Conservation (phyloP, 805 yeast genomes). For the Kazachstania taianensis region DNA sequence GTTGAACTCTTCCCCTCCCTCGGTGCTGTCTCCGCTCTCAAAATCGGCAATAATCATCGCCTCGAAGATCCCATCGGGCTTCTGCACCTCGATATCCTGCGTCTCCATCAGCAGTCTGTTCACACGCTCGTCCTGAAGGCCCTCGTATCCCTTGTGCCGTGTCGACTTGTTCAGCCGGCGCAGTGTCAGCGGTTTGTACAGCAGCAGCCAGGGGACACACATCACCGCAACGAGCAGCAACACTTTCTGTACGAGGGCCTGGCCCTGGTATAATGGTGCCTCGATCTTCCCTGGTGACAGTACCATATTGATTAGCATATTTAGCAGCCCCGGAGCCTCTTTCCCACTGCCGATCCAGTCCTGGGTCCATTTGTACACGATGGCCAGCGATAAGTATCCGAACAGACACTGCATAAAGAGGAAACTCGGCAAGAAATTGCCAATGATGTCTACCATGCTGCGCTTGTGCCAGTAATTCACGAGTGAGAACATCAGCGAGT, state of each 20-base stretch:
- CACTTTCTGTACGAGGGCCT: constrained; percentile 61
- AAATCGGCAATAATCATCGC: constrained; percentile 40
- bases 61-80: constrained; percentile 28
- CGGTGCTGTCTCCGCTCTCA: constrained; percentile 33
- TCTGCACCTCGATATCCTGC: constrained; percentile 31
- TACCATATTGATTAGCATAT: constrained; percentile 94
- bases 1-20: constrained; percentile 44
- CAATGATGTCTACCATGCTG: constrained; percentile 70
- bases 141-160: constrained; percentile 41
- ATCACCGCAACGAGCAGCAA: constrained; percentile 66
- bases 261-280: constrained; percentile 73
- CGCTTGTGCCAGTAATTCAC: constrained; percentile 66
- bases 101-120: constrained; percentile 24
- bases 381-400: constrained; percentile 79
- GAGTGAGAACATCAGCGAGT: constrained; percentile 74
- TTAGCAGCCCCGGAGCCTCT: constrained; percentile 87
- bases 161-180: constrained; percentile 42
- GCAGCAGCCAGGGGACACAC: constrained; percentile 87
- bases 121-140: constrained; percentile 31
- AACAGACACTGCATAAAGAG: constrained; percentile 94
- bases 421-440: constrained; percentile 90
- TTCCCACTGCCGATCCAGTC: constrained; percentile 74
- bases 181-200: constrained; percentile 72
- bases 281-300: constrained; percentile 83
- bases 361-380: constrained; percentile 87